phyloP scores from a whole-genome alignment of 352 stramenopile genomes.

The Phytophthora meadii region DNA sequence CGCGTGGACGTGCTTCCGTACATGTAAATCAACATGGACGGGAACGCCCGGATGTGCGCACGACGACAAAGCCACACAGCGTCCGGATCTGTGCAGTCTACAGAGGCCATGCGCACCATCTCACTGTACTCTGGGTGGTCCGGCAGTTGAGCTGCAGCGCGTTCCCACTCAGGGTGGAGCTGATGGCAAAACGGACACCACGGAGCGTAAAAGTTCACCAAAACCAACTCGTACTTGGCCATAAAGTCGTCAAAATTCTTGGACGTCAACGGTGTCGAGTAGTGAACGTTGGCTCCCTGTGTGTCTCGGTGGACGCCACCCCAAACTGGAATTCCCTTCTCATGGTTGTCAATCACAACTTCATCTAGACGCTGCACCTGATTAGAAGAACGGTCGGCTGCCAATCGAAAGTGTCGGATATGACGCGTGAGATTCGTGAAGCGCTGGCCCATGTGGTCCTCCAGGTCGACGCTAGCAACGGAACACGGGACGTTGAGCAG shows the following conservation, averaged over 20 bases:
- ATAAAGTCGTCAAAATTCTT: conserved; percentile 83
- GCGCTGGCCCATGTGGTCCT: conserved; percentile 80
- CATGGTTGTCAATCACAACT: conserved; percentile 72
- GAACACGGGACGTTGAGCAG: conserved; percentile 75
- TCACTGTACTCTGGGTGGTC: conserved; percentile 85
- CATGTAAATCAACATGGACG: conserved; percentile 91
- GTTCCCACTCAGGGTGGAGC: conserved; percentile 82
- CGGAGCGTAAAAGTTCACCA: conserved; percentile 87
- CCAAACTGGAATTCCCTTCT: conserved; percentile 70
- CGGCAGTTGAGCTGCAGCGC: conserved; percentile 67
- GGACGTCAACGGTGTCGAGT: conserved; percentile 73
- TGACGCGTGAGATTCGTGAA: conserved; percentile 85
- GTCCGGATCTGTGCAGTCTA: conserved; percentile 79
- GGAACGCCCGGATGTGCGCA: conserved; percentile 77
- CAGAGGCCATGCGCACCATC: conserved; percentile 79
- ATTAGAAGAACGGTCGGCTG: conserved; percentile 33
- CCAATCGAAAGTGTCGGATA: conserved; percentile 78
- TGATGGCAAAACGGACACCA: conserved; percentile 84
- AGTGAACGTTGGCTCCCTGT: conserved; percentile 60
- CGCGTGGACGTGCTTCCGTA: conserved; percentile 78
- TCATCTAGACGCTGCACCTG: conserved; percentile 64
- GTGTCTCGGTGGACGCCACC: conserved; percentile 60
- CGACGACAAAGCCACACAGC: conserved; percentile 71
- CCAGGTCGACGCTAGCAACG: conserved; percentile 78
- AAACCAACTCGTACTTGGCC: conserved; percentile 84